Percentiles rank a stretch among this genome's conserved stretches.
Conservation (phyloP, 164 flowering plant genomes). For the Nelumbo lutea region DNA sequence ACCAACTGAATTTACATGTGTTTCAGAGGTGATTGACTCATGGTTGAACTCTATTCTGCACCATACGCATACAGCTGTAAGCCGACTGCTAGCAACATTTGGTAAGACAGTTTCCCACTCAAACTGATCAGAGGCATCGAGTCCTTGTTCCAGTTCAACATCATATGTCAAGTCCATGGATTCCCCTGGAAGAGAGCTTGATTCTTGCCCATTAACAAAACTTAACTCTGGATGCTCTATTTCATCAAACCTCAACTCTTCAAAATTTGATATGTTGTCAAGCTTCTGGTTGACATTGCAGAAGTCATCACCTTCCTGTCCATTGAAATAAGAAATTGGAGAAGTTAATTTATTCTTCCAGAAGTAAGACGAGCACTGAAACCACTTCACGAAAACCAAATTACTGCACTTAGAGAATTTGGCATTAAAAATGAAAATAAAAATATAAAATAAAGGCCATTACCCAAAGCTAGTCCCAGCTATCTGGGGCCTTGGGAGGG, state of each 20-base stretch:
- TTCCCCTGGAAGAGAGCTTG: slow-evolving; percentile 28
- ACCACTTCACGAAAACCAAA: neutral
- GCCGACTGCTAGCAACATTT: slow-evolving; percentile 26
- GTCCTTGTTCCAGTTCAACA: slow-evolving; percentile 24
- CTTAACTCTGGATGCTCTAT: slow-evolving; percentile 36
- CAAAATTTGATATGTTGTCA: slow-evolving; percentile 37
- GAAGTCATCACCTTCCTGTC: slow-evolving; percentile 35
- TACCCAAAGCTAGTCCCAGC: no score
- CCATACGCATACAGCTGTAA: slow-evolving; percentile 70
- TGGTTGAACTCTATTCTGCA: slow-evolving; percentile 63
- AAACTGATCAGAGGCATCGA: slow-evolving; percentile 36
- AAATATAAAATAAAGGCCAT: no score
- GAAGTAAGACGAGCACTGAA: neutral
- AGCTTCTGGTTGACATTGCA: slow-evolving; percentile 25
- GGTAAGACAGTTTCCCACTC: slow-evolving; percentile 35
- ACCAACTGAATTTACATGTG: slow-evolving; percentile 71
- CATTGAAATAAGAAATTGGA: neutral
- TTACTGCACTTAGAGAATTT: neutral
- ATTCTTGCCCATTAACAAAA: slow-evolving; percentile 28
- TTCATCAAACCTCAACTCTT: slow-evolving; percentile 53
- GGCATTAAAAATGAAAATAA: neutral
- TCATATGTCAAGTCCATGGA: slow-evolving; percentile 34
- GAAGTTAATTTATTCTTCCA: neutral
- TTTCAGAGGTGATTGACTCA: slow-evolving; percentile 43
- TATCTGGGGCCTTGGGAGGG: no score